These are phyloP conservation scores for Triangularia verruculosa DNA, from an alignment of 2,329 filamentous ascomycete species.

Conservation along the genomic window DNA sequence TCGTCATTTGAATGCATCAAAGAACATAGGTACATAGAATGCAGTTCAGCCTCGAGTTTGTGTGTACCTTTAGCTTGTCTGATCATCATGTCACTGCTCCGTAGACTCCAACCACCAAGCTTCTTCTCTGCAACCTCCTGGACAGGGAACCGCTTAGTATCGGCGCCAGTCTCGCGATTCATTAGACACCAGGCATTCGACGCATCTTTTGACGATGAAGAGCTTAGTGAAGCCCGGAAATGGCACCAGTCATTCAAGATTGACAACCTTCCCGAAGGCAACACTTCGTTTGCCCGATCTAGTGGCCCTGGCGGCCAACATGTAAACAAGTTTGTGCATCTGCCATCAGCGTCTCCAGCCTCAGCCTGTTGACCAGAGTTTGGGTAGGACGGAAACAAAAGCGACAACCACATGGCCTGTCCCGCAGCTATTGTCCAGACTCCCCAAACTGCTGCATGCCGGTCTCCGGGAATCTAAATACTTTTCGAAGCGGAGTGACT, in stretches of 20 bases:
- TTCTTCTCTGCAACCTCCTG: neutral
- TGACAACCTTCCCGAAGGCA: conserved; percentile 47
- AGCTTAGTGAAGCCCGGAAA: conserved; percentile 48
- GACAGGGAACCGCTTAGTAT: neutral
- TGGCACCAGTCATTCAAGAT: conserved; percentile 49
- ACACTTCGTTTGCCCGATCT: conserved; percentile 54
- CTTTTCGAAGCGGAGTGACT: conserved; percentile 50
- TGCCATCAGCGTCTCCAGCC: neutral
- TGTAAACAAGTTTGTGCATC: conserved; percentile 54
- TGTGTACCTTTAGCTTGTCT: too few relatives aligned
- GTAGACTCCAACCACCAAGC: neutral
- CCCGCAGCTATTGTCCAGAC: conserved; percentile 41
- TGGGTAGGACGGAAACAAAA: conserved; percentile 55
- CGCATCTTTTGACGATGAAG: conserved; percentile 47
- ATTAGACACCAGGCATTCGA: conserved; percentile 34
- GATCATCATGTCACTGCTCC: neutral
- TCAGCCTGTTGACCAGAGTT: neutral
- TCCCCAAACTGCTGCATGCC: conserved; percentile 48
- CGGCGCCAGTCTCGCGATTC: conserved; percentile 3
- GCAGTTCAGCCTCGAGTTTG: too few relatives aligned
- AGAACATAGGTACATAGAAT: too few relatives aligned
- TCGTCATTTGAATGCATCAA: neutral
- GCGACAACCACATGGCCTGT: conserved; percentile 53
- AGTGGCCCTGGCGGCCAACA: conserved; percentile 61
- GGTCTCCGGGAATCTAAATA: conserved; percentile 52